These are phyloP conservation scores for Fragaria ananassa DNA, from an alignment of 306 rosid species.

Conservation along the genomic window DNA sequence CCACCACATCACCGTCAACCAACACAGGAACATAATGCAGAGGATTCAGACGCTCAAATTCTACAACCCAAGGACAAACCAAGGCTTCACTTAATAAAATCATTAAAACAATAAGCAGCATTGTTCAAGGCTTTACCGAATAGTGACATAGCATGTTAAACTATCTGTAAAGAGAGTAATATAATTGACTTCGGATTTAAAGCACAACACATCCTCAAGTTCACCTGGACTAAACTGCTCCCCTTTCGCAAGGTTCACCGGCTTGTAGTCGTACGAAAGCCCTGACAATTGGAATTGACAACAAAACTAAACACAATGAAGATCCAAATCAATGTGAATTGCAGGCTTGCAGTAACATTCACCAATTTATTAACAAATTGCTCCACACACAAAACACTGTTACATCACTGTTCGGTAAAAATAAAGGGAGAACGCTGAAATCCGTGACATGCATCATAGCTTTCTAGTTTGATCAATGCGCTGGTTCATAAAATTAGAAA, in stretches of 20 bases:
- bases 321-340: background rate
- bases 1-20: constrained; percentile 40
- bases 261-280: constrained; percentile 41
- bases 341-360: background rate
- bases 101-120: background rate
- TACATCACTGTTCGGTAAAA: background rate
- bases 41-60: constrained; percentile 45
- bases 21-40: constrained; percentile 48
- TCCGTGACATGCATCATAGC: background rate
- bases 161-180: background rate
- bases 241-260: constrained; percentile 34
- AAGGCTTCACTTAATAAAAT: background rate
- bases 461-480: background rate
- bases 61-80: constrained; percentile 23
- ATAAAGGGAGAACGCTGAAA: background rate
- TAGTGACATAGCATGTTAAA: constrained; percentile 1
- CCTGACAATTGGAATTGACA: constrained; percentile 23
- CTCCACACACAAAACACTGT: background rate
- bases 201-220: constrained; percentile 2
- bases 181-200: background rate
- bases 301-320: background rate
- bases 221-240: constrained; percentile 49
- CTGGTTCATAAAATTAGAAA: background rate
- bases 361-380: background rate
- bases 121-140: background rate